Percentiles rank a stretch among this genome's conserved stretches.
These are phyloP conservation scores for Colletotrichum abscissum DNA, from an alignment of 2,329 filamentous ascomycete genomes.

Conservation along the genomic window DNA sequence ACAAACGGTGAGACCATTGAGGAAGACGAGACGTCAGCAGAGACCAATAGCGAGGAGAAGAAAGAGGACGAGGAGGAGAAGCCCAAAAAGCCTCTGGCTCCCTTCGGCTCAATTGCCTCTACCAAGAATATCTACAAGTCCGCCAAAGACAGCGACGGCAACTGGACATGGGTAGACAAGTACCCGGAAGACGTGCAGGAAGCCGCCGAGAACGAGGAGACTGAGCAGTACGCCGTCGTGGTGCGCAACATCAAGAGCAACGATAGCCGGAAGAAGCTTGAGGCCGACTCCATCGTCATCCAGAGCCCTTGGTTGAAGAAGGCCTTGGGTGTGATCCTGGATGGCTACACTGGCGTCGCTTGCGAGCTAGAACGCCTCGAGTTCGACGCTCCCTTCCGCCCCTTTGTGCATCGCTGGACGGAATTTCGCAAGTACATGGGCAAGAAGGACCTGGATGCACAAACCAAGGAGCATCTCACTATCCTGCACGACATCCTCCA, in stretches of 20 bases:
- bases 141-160: conserved; percentile 59
- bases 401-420: conserved; percentile 75
- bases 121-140: conserved; percentile 56
- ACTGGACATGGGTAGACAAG: conserved; percentile 66
- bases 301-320: conserved; percentile 72
- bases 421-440: conserved; percentile 54
- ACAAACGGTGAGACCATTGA: neutral
- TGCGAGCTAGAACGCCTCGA: conserved; percentile 69
- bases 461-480: conserved; percentile 57
- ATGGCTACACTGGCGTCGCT: conserved; percentile 70
- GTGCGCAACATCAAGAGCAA: conserved; percentile 68
- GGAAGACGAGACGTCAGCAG: conserved; percentile 35
- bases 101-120: conserved; percentile 49
- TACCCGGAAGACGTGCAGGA: conserved; percentile 65
- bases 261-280: conserved; percentile 69
- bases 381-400: conserved; percentile 70
- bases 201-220: conserved; percentile 70
- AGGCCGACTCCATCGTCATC: conserved; percentile 71
- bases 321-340: conserved; percentile 64
- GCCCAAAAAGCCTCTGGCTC: conserved; percentile 38
- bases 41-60: conserved; percentile 32
- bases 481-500: conserved; percentile 60
- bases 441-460: conserved; percentile 53
- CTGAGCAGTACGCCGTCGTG: conserved; percentile 70
- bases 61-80: conserved; percentile 33